Conservation (phyloP, 495 filamentous ascomycete species). For the Zalerion maritima region DNA sequence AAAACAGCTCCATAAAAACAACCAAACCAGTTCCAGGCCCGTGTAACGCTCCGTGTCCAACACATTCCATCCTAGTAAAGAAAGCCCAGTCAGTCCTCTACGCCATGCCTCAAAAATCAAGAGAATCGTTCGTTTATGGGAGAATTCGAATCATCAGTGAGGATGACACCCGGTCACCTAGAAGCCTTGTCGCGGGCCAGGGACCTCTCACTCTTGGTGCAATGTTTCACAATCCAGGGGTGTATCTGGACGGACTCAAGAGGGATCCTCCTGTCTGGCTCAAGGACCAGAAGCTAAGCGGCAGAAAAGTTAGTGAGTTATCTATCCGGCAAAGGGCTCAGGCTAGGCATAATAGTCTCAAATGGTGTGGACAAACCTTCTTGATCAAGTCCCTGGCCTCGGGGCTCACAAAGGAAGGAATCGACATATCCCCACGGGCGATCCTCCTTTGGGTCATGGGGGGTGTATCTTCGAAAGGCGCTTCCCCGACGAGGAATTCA, state of each 20-base stretch:
- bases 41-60: too few relatives aligned
- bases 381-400: constrained; percentile 91
- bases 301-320: too few relatives aligned
- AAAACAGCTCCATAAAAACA: too few relatives aligned
- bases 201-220: constrained; percentile 58
- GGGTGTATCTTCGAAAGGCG: constrained; percentile 90
- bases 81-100: too few relatives aligned
- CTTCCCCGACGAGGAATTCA: constrained; percentile 90
- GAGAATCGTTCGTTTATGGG: too few relatives aligned
- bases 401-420: constrained; percentile 76
- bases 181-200: constrained; percentile 34
- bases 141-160: constrained; percentile 6
- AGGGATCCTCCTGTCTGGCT: constrained; percentile 84
- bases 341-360: not conserved
- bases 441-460: constrained; percentile 92
- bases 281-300: constrained; percentile 70
- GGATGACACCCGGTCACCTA: constrained; percentile 12
- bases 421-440: constrained; percentile 76
- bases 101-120: too few relatives aligned
- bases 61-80: too few relatives aligned
- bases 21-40: too few relatives aligned
- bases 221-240: constrained; percentile 97
- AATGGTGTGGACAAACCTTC: constrained; percentile 39
- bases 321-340: too few relatives aligned
- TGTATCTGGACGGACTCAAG: constrained; percentile 81